A percentile compares a stretch with the other conserved stretches of the same genome.
Conservation (phyloP, 2,329 filamentous ascomycete species). For the Trichoderma koningiopsis region DNA sequence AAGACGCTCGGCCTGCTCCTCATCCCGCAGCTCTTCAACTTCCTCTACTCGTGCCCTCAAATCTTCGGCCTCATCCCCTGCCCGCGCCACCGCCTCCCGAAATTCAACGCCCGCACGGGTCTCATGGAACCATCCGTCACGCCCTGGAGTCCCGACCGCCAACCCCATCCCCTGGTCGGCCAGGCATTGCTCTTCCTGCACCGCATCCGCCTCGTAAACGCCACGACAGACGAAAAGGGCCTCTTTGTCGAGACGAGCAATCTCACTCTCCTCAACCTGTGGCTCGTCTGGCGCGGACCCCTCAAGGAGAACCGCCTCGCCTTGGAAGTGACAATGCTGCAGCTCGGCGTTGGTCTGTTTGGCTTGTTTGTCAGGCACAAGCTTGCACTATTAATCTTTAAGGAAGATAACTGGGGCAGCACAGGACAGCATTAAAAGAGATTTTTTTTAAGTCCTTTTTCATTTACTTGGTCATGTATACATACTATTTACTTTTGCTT, state of each 20-base stretch:
- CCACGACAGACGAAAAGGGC: slow-evolving; percentile 68
- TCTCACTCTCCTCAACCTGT: slow-evolving; percentile 91
- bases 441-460: background rate
- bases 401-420: slow-evolving; percentile 75
- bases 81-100: slow-evolving; percentile 86
- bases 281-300: slow-evolving; percentile 93
- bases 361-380: slow-evolving; percentile 85
- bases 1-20: slow-evolving; percentile 92
- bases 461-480: background rate
- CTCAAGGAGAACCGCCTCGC: slow-evolving; percentile 84
- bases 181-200: slow-evolving; percentile 68
- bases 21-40: slow-evolving; percentile 94
- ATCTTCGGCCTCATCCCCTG: slow-evolving; percentile 89
- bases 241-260: slow-evolving; percentile 81
- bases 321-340: slow-evolving; percentile 76
- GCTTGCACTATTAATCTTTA: slow-evolving; percentile 85
- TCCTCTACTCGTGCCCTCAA: slow-evolving; percentile 89
- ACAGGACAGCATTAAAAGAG: slow-evolving; percentile 35
- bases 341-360: slow-evolving; percentile 73
- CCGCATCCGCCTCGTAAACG: slow-evolving; percentile 65
- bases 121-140: slow-evolving; percentile 85
- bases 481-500: background rate
- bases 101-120: slow-evolving; percentile 82
- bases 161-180: slow-evolving; percentile 67
- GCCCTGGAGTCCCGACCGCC: slow-evolving; percentile 67